These are phyloP conservation scores for Ogataea sp. DNA, from an alignment of 805 yeast species.

Conservation along the genomic window DNA sequence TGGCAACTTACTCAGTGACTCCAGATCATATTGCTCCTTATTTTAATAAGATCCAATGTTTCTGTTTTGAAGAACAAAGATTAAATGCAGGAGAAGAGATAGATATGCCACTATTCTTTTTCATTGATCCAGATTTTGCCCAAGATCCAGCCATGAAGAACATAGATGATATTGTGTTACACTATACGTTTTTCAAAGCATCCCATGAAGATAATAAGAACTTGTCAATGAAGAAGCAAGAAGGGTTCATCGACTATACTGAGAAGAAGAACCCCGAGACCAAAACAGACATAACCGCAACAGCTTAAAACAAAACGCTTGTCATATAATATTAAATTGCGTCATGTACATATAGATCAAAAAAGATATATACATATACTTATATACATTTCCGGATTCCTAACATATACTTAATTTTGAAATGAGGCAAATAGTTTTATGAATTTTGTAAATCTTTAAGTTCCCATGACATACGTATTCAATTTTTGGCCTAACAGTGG, in stretches of 20 bases:
- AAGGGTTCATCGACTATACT: constrained; percentile 1
- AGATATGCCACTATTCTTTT: constrained; percentile 97
- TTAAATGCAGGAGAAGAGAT: constrained; percentile 94
- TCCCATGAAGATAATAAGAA: constrained; percentile 17
- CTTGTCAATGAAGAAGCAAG: constrained; percentile 1
- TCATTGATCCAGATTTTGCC: constrained; percentile 92
- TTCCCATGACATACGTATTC: too few relatives aligned
- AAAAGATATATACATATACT: too few relatives aligned
- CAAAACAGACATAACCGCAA: background rate
- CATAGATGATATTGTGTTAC: constrained; percentile 81
- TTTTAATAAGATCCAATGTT: constrained; percentile 95
- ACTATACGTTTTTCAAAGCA: constrained; percentile 84
- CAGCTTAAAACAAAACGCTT: background rate
- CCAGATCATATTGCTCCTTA: constrained; percentile 97
- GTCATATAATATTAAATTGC: background rate
- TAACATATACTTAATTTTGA: too few relatives aligned
- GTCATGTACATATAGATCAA: background rate
- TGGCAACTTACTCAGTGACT: constrained; percentile 96
- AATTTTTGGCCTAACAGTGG: too few relatives aligned
- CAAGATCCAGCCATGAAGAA: constrained; percentile 89
- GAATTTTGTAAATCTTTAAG: too few relatives aligned
- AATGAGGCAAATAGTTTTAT: too few relatives aligned
- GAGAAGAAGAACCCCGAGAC: too few relatives aligned
- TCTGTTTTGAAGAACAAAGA: constrained; percentile 95
- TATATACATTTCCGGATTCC: too few relatives aligned